Evolutionary conservation across 768 basidiomycete genomes (phyloP).

Genomic region (Lentinula detonsa): DNA sequence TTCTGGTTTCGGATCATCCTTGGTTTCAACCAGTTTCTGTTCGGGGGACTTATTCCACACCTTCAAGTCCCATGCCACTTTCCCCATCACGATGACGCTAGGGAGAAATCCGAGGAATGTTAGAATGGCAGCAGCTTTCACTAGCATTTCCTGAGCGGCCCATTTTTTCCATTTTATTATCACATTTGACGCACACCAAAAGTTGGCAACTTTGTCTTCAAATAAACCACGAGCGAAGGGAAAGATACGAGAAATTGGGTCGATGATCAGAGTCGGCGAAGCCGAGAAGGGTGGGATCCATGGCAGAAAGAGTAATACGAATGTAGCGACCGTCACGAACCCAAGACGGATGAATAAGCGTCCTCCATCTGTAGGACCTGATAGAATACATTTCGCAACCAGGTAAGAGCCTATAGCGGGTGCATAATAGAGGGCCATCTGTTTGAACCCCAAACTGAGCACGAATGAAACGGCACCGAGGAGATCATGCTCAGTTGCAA

Average conservation of each 20-base stretch:
- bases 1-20: not conserved
- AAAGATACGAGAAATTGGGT: slow-evolving; percentile 78
- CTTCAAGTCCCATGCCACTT: slow-evolving; percentile 26
- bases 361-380: slow-evolving; percentile 56
- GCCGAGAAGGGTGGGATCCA: slow-evolving; percentile 69
- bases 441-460: slow-evolving; percentile 86
- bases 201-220: slow-evolving; percentile 96
- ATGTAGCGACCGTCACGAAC: slow-evolving; percentile 52
- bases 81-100: slow-evolving; percentile 40
- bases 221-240: slow-evolving; percentile 88
- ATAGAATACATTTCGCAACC: slow-evolving; percentile 81
- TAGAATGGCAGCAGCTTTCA: slow-evolving; percentile 58
- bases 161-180: slow-evolving; percentile 77
- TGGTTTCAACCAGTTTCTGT: not conserved
- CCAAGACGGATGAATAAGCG: slow-evolving; percentile 63
- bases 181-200: slow-evolving; percentile 94
- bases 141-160: slow-evolving; percentile 39
- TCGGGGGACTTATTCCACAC: slow-evolving; percentile 9
- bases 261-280: slow-evolving; percentile 36
- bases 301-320: slow-evolving; percentile 69
- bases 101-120: slow-evolving; percentile 73
- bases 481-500: slow-evolving; percentile 64
- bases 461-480: slow-evolving; percentile 78
- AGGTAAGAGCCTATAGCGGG: slow-evolving; percentile 90
- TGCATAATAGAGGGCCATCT: slow-evolving; percentile 94